Evolutionary conservation across 2,329 filamentous ascomycete species (phyloP).

Genomic region (Mollisiaceae sp.): DNA sequence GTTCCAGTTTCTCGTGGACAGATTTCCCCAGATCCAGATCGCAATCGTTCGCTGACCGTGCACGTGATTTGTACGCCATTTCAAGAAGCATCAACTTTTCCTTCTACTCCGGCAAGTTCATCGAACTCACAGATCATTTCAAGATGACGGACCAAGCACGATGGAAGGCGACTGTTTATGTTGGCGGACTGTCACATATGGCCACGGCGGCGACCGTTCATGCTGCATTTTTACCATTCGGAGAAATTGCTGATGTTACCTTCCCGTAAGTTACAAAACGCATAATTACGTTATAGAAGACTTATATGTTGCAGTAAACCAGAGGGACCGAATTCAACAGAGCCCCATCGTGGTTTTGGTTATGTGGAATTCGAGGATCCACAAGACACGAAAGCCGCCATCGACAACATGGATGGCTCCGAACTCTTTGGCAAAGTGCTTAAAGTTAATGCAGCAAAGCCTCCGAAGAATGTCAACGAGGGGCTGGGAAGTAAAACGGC

Average conservation of each 20-base stretch:
- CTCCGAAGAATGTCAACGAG: constrained; percentile 86
- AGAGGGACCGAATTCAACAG: constrained; percentile 77
- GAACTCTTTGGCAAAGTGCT: constrained; percentile 92
- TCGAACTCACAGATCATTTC: not conserved
- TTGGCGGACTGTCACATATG: constrained; percentile 82
- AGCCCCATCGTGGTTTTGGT: constrained; percentile 88
- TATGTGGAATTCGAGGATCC: constrained; percentile 93
- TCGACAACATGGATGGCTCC: constrained; percentile 98
- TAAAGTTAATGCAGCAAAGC: constrained; percentile 90
- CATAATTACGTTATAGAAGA: not conserved
- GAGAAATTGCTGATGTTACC: constrained; percentile 90
- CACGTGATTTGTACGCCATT: constrained; percentile 9
- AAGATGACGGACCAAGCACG: constrained; percentile 82
- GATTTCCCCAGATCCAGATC: constrained; percentile 19
- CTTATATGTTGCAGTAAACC: constrained; percentile 60
- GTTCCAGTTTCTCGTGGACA: constrained; percentile 20
- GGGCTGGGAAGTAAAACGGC: constrained; percentile 92
- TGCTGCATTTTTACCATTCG: constrained; percentile 95
- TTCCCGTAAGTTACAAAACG: constrained; percentile 59
- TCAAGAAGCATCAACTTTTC: not conserved
- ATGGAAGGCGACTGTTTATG: constrained; percentile 90
- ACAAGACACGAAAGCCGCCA: constrained; percentile 88
- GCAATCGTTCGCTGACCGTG: not conserved
- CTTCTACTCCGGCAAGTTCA: not conserved
- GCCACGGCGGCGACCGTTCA: constrained; percentile 79